Conservation (phyloP, 352 stramenopile genomes). For the Blastocystis sp. region DNA sequence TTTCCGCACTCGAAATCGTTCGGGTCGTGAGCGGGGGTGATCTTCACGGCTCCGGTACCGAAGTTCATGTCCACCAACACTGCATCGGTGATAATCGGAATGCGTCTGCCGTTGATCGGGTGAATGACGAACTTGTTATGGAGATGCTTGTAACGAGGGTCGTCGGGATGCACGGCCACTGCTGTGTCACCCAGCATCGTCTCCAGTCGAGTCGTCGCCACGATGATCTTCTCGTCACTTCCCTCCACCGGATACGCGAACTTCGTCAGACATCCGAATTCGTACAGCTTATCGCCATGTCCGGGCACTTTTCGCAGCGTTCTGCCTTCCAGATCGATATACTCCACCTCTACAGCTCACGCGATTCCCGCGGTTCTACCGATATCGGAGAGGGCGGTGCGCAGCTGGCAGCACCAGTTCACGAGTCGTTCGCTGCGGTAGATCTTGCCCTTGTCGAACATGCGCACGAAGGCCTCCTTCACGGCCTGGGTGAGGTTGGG, state of each 20-base stretch:
- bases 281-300: conserved; percentile 91
- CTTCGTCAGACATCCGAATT: conserved; percentile 94
- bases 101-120: conserved; percentile 84
- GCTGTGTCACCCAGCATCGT: conserved; percentile 98
- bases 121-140: conserved; percentile 89
- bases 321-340: conserved; percentile 87
- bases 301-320: conserved; percentile 89
- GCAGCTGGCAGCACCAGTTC: conserved; percentile 96
- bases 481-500: conserved; percentile 86
- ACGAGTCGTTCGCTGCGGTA: conserved; percentile 88
- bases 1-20: conserved; percentile 98
- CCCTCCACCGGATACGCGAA: conserved; percentile 93
- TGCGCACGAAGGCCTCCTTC: conserved; percentile 88
- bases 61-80: conserved; percentile 94
- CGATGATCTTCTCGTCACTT: conserved; percentile 74
- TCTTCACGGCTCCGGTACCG: conserved; percentile 87
- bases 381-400: conserved; percentile 85
- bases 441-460: conserved; percentile 91
- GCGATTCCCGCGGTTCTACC: conserved; percentile 63
- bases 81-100: conserved; percentile 90
- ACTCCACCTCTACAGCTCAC: conserved; percentile 88
- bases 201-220: conserved; percentile 92
- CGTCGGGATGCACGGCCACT: conserved; percentile 95
- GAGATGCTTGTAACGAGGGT: conserved; percentile 87
- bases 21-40: conserved; percentile 96